A percentile compares a stretch with the other conserved stretches of the same genome.
Evolutionary conservation across 805 yeast species (phyloP).

Genomic region (Danielia reshetovae): DNA sequence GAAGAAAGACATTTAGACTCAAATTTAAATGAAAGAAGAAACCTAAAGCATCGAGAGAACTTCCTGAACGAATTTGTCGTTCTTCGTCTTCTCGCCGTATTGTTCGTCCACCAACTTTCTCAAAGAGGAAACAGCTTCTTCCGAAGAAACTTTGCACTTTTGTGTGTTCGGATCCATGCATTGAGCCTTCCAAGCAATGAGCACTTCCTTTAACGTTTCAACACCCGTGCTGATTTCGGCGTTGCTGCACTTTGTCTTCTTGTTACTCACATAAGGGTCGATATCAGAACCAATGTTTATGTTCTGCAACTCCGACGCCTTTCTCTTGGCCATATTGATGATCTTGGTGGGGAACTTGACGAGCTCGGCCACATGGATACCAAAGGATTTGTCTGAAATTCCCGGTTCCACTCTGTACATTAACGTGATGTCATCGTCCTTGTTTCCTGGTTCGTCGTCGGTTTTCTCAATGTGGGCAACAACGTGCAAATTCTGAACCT

Average conservation of each 20-base stretch:
- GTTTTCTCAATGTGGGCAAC: slow-evolving; percentile 77
- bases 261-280: slow-evolving; percentile 41
- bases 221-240: slow-evolving; percentile 55
- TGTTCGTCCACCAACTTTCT: slow-evolving; percentile 30
- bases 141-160: slow-evolving; percentile 25
- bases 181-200: slow-evolving; percentile 51
- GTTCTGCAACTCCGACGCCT: slow-evolving; percentile 82
- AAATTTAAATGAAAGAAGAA: not conserved
- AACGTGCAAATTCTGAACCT: slow-evolving; percentile 83
- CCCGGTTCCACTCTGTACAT: slow-evolving; percentile 95
- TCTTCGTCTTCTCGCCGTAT: slow-evolving; percentile 10
- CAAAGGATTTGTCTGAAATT: slow-evolving; percentile 93
- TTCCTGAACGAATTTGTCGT: slow-evolving; percentile 45
- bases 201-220: slow-evolving; percentile 41
- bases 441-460: slow-evolving; percentile 31
- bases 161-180: slow-evolving; percentile 29
- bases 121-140: slow-evolving; percentile 38
- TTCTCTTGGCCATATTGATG: slow-evolving; percentile 91
- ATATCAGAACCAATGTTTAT: slow-evolving; percentile 30
- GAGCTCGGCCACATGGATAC: slow-evolving; percentile 95
- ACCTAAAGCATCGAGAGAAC: slow-evolving; percentile 34
- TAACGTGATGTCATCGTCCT: slow-evolving; percentile 68
- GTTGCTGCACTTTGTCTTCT: slow-evolving; percentile 47
- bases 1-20: slow-evolving; percentile 2
- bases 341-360: slow-evolving; percentile 91